Evolutionary conservation across 129 eudicot genomes (phyloP), one percentile per base, ranked within the genome.

Genomic region (Gnaphalium uliginosum): DNA sequence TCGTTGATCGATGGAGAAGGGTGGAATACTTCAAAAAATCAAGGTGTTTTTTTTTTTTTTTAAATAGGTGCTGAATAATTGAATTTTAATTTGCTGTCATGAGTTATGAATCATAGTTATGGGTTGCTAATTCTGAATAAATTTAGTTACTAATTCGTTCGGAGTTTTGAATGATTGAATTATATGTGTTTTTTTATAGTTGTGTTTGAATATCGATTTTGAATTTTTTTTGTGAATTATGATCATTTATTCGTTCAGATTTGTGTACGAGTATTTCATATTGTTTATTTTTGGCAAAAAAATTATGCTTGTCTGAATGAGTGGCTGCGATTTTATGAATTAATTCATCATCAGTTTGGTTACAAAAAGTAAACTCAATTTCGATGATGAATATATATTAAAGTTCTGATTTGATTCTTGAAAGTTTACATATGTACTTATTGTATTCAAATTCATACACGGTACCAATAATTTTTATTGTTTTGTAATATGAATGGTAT

Each of bases 241-340:
- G 62, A 56, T 11, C n/a, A n/a, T n/a, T n/a, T n/a, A n/a, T n/a
- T n/a, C 0, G 18, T 43, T 43, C 13, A 1, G 14, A 39, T 37
- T 11, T 67, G 68, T 76, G 74, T 66, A 19, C 53, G 29, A 14
- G 35, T 37, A 22, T 22, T 17, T 27, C 27, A 61, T 46, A 29
- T 60, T 8, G 39, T 24, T 26, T 11, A 68, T 37, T 56, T 76
- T 67, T 37, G 60, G 58, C 41, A 18, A 37, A 25, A 6, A 7
- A 56, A 41, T 43, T 46, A 46, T 22, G 25, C 8, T 59, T 77
- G 32, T 18, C 39, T 69, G 81, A 29, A 59, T 59, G 71, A 41
- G 81, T 78, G 76, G 76, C 48, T 78, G 76, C 15, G 5, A 46
- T 33, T 25, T 5, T 70, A 60, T 60, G 57, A 46, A 56, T 70